These are phyloP conservation scores for Paramecium octaurelia DNA, from an alignment of 73 alveolate species.

Conservation along the genomic window DNA sequence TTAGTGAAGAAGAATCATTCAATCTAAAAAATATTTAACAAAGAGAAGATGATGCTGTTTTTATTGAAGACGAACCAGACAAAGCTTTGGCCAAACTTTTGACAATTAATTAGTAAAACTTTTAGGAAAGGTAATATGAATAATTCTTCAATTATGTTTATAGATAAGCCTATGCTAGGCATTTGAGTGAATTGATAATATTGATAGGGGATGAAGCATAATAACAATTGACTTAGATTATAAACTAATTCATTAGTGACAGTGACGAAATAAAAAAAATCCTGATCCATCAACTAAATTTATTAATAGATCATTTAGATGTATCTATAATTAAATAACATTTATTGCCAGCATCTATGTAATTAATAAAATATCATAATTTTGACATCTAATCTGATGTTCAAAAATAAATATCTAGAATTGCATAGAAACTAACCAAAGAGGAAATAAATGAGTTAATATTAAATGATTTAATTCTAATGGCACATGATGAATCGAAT, in stretches of 20 bases:
- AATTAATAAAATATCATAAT: slow-evolving; percentile 22
- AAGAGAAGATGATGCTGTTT: slow-evolving; percentile 29
- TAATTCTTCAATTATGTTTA: neutral
- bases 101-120: neutral
- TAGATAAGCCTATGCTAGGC: slow-evolving; percentile 34
- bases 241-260: neutral
- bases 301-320: neutral
- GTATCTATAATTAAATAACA: neutral
- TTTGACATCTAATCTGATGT: slow-evolving; percentile 2
- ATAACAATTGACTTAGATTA: neutral
- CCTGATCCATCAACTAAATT: neutral
- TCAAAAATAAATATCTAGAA: neutral
- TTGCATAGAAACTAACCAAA: neutral
- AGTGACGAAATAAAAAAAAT: slow-evolving; percentile 1
- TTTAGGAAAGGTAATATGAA: neutral
- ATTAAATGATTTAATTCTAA: neutral
- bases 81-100: neutral
- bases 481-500: slow-evolving; percentile 38
- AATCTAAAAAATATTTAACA: neutral
- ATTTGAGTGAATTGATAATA: neutral
- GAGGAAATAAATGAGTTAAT: neutral
- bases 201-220: neutral
- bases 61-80: slow-evolving; percentile 25
- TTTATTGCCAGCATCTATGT: neutral
- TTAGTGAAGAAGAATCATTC: neutral